Evolutionary conservation across 805 yeast genomes (phyloP), one percentile per base, ranked within the genome.

Genomic region (Candida boidinii): DNA sequence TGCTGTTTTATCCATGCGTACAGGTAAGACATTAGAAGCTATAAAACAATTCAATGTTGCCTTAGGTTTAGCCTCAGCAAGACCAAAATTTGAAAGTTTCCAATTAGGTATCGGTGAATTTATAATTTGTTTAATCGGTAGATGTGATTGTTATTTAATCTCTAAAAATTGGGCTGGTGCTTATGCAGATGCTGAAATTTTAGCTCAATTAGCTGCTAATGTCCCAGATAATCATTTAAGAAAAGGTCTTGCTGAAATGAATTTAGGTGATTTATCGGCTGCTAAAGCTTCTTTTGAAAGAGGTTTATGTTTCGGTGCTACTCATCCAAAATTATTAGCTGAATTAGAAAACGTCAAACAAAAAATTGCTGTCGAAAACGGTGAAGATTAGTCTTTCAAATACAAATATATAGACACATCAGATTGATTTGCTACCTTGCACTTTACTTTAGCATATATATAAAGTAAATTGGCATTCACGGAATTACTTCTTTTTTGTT

Each of bases 1-100:
- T 13, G 87, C 85, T 2, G 68, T 76, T 4, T 66, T 60, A 27
- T 58, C 76, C 5, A 68, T 81, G 58, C 71, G 73, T 44, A 60
- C 62, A 17, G 66, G 64, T 18, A 73, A 76, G 46, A 66, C 66
- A 39, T 58, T 58, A 3, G 87, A 78, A 10, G 78, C 86, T 1
- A 67, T 70, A 25, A 77, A 76, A 46, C 79, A 76, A 44, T 71
- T 79, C 43, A 51, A 73, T 7, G 59, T 79, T 26, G 90, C 84
- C 4, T 62, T 82, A 23, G 85, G 79, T 34, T 70, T 79, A 68
- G 73, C 80, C 12, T 53, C 64, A 29, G 76, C 79, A 44, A 68
- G 92, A 54, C 70, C 79, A 26, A 77, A 79, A 49, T 80, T 79
- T 60, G 92, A 82, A 49, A 64, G 80, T 5, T 82, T 82, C 53